Evolutionary conservation across 306 rosid species (phyloP), one percentile per base, ranked within the genome.

Genomic region (Datisca glomerata): DNA sequence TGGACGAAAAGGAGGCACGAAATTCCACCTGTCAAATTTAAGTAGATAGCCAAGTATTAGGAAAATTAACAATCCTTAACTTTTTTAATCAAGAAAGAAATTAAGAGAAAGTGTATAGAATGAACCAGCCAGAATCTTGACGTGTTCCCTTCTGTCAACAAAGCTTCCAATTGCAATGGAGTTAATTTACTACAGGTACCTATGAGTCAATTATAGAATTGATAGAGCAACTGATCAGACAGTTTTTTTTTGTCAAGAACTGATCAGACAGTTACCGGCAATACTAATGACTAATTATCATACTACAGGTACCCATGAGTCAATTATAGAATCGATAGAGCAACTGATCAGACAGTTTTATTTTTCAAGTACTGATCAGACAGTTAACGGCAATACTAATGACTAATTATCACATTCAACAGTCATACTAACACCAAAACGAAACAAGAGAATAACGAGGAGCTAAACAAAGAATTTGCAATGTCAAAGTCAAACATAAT

Each of bases 161-260:
- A 46, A 60, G 86, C 49, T 77, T 89, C 97, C 70, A 89, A 57
- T 59, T 83, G 80, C 71, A 89, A 57, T 21, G 97, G 97, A 57
- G 97, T 89, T 51, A 89, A 69, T 42, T 80, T 83, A 65, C 38
- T 62, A 28, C 61, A 67, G 43, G 76, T 51, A 63, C 81, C 94
- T 87, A 49, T 12, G 55, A 60, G 21, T 16, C 28, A 20, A 28
- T 34, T 32, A 41, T 47, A 3, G 56, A 37, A 56, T 55, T 45
- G 49, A 45, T 23, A 43, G 3, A 6, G 43, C 4, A 9, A 13
- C 39, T 45, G n/a, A n/a, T n/a, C n/a, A n/a, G n/a, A n/a, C n/a
- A n/a, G n/a, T n/a, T n/a, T n/a, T n/a, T n/a, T n/a, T n/a, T n/a
- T n/a, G n/a, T n/a, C n/a, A n/a, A n/a, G n/a, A n/a, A n/a, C n/a